Evolutionary conservation across 2,329 filamentous ascomycete genomes (phyloP).

Genomic region (Aspergillus clavatus): DNA sequence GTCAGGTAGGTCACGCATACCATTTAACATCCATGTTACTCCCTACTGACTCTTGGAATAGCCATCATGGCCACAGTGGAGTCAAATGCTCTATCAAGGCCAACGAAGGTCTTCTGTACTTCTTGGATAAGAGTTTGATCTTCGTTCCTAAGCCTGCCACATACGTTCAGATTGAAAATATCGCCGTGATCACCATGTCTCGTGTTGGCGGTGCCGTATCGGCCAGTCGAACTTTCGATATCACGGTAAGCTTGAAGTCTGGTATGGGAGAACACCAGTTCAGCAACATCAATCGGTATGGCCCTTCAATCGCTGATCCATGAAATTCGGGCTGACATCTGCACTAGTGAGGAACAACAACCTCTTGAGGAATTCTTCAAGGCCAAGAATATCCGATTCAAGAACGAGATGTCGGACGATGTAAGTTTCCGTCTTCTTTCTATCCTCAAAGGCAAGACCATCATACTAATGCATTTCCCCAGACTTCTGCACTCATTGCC

Average conservation of each 20-base stretch:
- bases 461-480: conserved; percentile 23
- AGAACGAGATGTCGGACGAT: conserved; percentile 98
- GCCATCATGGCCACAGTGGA: conserved; percentile 86
- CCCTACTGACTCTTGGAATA: conserved; percentile 12
- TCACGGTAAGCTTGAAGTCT: conserved; percentile 84
- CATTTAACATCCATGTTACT: too few species aligned
- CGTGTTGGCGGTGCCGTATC: conserved; percentile 92
- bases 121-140: conserved; percentile 96
- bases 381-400: conserved; percentile 86
- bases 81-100: conserved; percentile 99
- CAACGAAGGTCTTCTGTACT: conserved; percentile 95
- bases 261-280: conserved; percentile 89
- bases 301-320: background rate
- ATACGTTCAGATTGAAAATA: conserved; percentile 93
- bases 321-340: conserved; percentile 17
- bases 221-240: conserved; percentile 92
- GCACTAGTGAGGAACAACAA: conserved; percentile 75
- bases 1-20: conserved; percentile 52
- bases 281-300: conserved; percentile 91
- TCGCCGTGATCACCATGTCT: conserved; percentile 87
- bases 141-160: conserved; percentile 98
- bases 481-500: conserved; percentile 61
- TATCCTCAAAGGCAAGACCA: background rate
- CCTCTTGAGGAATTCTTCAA: conserved; percentile 97
- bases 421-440: conserved; percentile 52